Percentiles rank a stretch among this genome's conserved stretches.
Conservation (phyloP, 805 yeast genomes). For the Ogataea nitratoaversa region DNA sequence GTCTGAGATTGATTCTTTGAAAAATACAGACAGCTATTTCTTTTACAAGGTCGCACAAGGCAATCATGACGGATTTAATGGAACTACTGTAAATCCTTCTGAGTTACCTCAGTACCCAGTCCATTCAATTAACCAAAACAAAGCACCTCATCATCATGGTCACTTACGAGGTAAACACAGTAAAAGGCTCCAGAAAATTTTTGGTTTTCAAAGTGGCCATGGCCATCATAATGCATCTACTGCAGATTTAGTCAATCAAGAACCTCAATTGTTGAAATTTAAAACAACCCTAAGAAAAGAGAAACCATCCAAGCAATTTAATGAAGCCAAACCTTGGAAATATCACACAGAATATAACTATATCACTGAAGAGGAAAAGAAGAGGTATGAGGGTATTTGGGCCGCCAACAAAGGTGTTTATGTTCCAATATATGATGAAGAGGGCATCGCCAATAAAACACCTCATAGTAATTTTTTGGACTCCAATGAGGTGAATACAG, state of each 20-base stretch:
- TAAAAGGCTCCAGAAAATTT: constrained; percentile 19
- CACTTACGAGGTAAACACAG: constrained; percentile 20
- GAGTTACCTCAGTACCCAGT: constrained; percentile 22
- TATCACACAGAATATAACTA: constrained; percentile 58
- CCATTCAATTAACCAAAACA: constrained; percentile 9
- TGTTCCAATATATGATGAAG: constrained; percentile 25
- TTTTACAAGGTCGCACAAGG: not conserved
- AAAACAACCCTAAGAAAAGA: constrained; percentile 49
- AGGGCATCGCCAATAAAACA: too few relatives aligned
- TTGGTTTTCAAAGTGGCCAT: constrained; percentile 14
- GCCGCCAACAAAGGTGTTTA: constrained; percentile 77
- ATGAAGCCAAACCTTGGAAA: constrained; percentile 94
- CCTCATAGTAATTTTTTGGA: too few relatives aligned
- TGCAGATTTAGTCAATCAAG: constrained; percentile 1
- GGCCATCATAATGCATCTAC: constrained; percentile 3
- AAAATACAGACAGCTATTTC: constrained; percentile 1
- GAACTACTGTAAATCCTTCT: not conserved
- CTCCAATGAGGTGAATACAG: too few relatives aligned
- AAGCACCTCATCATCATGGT: constrained; percentile 20
- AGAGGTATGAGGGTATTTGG: constrained; percentile 93
- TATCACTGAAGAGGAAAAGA: constrained; percentile 61
- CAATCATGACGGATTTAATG: not conserved
- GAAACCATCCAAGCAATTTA: constrained; percentile 43
- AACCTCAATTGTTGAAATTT: constrained; percentile 35
- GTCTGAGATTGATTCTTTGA: constrained; percentile 7